A percentile compares a stretch with the other conserved stretches of the same genome.
phyloP scores from a whole-genome alignment of 1,284 basidiomycete genomes.

The Tilletiopsis washingtonensis region DNA sequence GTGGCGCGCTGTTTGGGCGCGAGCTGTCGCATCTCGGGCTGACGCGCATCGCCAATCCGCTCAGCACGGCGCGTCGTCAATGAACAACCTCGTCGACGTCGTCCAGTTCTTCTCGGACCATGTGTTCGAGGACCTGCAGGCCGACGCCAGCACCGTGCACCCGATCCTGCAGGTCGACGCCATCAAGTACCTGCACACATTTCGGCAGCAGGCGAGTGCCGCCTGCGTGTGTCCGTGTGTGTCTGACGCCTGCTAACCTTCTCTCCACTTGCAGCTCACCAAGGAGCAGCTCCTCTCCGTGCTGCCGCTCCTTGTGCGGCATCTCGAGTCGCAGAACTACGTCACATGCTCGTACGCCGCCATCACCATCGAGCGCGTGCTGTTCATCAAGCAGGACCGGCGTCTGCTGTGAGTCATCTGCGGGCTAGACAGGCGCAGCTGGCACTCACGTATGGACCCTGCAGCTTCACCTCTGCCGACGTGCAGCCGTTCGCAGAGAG shows the following conservation, averaged over 20 bases:
- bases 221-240: neutral
- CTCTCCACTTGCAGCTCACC: conserved; percentile 55
- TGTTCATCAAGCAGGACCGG: conserved; percentile 75
- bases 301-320: conserved; percentile 75
- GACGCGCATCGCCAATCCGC: conserved; percentile 7
- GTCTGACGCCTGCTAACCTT: neutral
- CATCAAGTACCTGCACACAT: conserved; percentile 62
- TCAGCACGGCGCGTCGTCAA: conserved; percentile 51
- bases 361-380: conserved; percentile 50
- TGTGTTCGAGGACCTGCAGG: conserved; percentile 79
- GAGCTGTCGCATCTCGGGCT: too few species aligned
- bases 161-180: conserved; percentile 92
- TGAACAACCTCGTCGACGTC: conserved; percentile 84
- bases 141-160: conserved; percentile 56
- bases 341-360: conserved; percentile 51
- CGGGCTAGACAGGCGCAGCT: conserved; percentile 58
- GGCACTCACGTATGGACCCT: too few species aligned
- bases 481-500: conserved; percentile 71
- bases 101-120: conserved; percentile 91
- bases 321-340: conserved; percentile 55
- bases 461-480: conserved; percentile 76
- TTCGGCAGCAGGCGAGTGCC: conserved; percentile 73
- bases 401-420: too few species aligned
- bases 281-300: conserved; percentile 90
- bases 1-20: too few species aligned